A percentile compares a stretch with the other conserved stretches of the same genome.
These are phyloP conservation scores for Volvariella surrecta DNA, from an alignment of 1,284 basidiomycete genomes.

Conservation along the genomic window DNA sequence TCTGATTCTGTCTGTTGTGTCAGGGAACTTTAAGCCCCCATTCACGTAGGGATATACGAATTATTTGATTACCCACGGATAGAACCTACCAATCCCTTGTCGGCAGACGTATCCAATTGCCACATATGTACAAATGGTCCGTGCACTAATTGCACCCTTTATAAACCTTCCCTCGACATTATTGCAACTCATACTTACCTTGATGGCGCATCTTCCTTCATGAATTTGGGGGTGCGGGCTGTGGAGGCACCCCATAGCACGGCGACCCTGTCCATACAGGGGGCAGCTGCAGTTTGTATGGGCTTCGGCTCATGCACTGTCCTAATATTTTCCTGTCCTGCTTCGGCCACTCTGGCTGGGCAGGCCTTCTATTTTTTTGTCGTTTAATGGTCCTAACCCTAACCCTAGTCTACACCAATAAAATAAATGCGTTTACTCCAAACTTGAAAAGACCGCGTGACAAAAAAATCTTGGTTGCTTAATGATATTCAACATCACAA, in stretches of 20 bases:
- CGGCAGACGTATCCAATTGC: too few relatives aligned
- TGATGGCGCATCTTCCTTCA: conserved; percentile 13
- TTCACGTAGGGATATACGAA: too few relatives aligned
- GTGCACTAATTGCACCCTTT: conserved; percentile 9
- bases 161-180: conserved; percentile 1
- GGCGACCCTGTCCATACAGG: conserved; percentile 39
- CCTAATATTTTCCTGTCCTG: conserved; percentile 63
- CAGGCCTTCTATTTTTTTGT: conserved; percentile 9
- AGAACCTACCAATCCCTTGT: too few relatives aligned
- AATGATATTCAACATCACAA: conserved; percentile 1
- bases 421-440: background rate
- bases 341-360: conserved; percentile 15
- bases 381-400: conserved; percentile 9
- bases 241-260: conserved; percentile 11
- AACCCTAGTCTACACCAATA: conserved; percentile 7
- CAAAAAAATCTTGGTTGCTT: background rate
- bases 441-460: background rate
- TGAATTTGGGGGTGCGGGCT: conserved; percentile 10
- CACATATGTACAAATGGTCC: conserved; percentile 7
- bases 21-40: too few relatives aligned
- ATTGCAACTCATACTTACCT: conserved; percentile 11
- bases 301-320: conserved; percentile 59
- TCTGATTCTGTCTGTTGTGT: too few relatives aligned
- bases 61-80: too few relatives aligned
- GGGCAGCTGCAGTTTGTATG: conserved; percentile 49